A percentile compares a stretch with the other conserved stretches of the same genome.
Conservation (phyloP, 2,329 filamentous ascomycete genomes). For the Exophiala sp. region DNA sequence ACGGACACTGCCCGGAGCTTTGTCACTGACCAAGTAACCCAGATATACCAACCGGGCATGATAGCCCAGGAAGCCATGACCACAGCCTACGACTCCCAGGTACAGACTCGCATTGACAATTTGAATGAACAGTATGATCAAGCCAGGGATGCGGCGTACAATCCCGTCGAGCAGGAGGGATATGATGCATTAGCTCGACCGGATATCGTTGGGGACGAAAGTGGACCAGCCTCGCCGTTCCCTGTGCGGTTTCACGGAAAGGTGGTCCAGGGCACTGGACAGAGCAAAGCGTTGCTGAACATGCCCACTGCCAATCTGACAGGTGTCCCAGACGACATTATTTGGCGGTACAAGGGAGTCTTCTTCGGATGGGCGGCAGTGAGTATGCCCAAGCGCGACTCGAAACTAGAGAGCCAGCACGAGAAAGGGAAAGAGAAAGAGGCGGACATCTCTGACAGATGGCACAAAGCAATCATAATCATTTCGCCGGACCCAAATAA, state of each 20-base stretch:
- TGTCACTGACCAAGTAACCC: constrained; percentile 17
- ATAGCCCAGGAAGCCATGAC: constrained; percentile 33
- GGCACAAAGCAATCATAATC: constrained; percentile 56
- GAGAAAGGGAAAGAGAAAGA: constrained; percentile 34
- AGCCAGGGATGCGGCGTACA: constrained; percentile 27
- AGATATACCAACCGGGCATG: constrained; percentile 31
- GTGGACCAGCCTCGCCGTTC: constrained; percentile 50
- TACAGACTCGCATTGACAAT: constrained; percentile 32
- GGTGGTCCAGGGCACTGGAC: constrained; percentile 44
- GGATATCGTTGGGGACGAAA: constrained; percentile 44
- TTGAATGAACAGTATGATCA: constrained; percentile 38
- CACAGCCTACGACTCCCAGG: constrained; percentile 34
- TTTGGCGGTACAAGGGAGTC: constrained; percentile 52
- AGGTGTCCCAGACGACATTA: constrained; percentile 49
- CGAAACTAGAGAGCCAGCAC: constrained; percentile 26
- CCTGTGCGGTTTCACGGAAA: constrained; percentile 49
- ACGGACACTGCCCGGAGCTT: constrained; percentile 31
- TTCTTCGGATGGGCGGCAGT: constrained; percentile 61
- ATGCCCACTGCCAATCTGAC: constrained; percentile 52
- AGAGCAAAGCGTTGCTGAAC: constrained; percentile 39
- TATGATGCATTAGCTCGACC: constrained; percentile 31
- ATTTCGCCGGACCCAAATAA: constrained; percentile 49
- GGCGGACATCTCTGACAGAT: constrained; percentile 39
- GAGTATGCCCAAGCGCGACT: constrained; percentile 29
- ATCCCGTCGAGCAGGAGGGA: constrained; percentile 5